A percentile compares a stretch with the other conserved stretches of the same genome.
phyloP scores from a whole-genome alignment of 2,329 filamentous ascomycete species.

The Ampelomyces quisqualis region DNA sequence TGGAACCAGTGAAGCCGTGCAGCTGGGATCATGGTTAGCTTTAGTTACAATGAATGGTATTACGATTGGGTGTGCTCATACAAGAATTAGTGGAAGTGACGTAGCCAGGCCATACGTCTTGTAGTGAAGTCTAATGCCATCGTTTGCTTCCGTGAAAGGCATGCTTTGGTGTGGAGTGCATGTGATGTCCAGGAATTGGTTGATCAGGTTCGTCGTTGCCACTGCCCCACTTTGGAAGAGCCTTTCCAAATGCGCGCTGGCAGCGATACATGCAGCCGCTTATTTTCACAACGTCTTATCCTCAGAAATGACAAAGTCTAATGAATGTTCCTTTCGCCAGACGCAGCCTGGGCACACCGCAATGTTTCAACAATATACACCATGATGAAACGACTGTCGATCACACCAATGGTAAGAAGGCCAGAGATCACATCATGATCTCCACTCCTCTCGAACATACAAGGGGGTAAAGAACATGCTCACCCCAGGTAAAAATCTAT shows the following conservation, averaged over 20 bases:
- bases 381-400: too few relatives aligned
- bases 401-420: too few relatives aligned
- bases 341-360: too few relatives aligned
- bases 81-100: conserved; percentile 15
- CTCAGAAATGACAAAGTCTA: background rate
- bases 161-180: conserved; percentile 4
- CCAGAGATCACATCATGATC: too few relatives aligned
- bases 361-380: too few relatives aligned
- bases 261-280: background rate
- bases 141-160: conserved; percentile 19
- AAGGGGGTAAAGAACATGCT: too few relatives aligned
- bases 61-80: conserved; percentile 2
- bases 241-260: background rate
- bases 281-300: background rate
- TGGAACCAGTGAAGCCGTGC: conserved; percentile 31
- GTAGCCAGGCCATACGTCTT: conserved; percentile 10
- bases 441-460: too few relatives aligned
- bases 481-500: too few relatives aligned
- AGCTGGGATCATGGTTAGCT: conserved; percentile 14
- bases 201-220: too few relatives aligned
- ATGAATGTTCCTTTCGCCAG: too few relatives aligned
- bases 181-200: background rate
- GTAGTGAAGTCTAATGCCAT: conserved; percentile 16
- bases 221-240: background rate
- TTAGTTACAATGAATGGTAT: background rate